Conservation (phyloP, 78 protist genomes). For the Guillardia theta region DNA sequence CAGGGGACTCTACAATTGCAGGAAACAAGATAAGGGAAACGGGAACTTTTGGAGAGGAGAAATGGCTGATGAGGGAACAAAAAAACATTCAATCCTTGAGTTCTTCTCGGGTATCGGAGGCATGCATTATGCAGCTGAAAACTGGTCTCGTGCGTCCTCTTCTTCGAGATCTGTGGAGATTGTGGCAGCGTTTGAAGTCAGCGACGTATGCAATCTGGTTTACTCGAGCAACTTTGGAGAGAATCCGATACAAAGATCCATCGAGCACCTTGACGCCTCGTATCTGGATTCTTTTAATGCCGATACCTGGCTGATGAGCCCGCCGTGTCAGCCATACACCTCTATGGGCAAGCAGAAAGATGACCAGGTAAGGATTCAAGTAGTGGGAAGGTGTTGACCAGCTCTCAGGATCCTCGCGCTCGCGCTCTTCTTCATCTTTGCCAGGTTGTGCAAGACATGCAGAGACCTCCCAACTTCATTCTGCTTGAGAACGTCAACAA, state of each 20-base stretch:
- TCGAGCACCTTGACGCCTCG: background rate
- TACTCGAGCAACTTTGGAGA: background rate
- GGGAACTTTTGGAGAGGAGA: no score
- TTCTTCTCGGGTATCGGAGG: conserved; percentile 23
- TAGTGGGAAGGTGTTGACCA: no score
- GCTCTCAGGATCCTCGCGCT: background rate
- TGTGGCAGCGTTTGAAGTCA: background rate
- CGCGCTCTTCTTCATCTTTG: background rate
- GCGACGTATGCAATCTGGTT: background rate
- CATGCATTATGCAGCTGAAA: background rate
- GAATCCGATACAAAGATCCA: background rate
- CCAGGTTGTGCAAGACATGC: background rate
- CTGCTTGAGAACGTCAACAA: background rate
- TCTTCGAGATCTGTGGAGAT: background rate
- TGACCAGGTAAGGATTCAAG: no score
- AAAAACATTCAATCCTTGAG: background rate
- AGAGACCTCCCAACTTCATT: background rate
- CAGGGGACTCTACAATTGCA: no score
- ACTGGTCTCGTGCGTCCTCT: background rate
- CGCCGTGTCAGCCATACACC: conserved; percentile 17
- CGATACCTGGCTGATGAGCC: conserved; percentile 9
- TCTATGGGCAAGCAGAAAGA: background rate
- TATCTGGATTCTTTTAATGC: background rate
- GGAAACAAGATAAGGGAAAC: no score
- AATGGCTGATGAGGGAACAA: no score